Percentiles rank a stretch among this genome's conserved stretches.
These are phyloP conservation scores for Xylariaceae sp. DNA, from an alignment of 2,329 filamentous ascomycete species.

Conservation along the genomic window DNA sequence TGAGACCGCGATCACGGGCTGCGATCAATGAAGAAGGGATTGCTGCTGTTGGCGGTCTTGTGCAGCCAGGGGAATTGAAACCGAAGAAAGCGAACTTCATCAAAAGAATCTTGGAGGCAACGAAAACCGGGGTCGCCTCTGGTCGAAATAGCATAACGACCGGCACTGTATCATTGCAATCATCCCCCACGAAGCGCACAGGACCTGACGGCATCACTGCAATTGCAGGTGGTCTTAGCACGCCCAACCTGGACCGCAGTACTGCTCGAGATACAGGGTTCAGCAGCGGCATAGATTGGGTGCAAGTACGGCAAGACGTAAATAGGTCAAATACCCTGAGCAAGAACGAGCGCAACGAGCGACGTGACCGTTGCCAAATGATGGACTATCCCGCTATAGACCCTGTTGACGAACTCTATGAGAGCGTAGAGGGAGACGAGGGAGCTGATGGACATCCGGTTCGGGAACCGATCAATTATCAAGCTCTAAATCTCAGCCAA, in stretches of 20 bases:
- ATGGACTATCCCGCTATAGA: slow-evolving; percentile 85
- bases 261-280: slow-evolving; percentile 68
- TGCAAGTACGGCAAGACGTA: slow-evolving; percentile 93
- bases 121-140: slow-evolving; percentile 88
- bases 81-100: slow-evolving; percentile 85
- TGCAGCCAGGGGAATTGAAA: slow-evolving; percentile 55
- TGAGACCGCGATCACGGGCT: slow-evolving; percentile 60
- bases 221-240: slow-evolving; percentile 46
- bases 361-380: slow-evolving; percentile 88
- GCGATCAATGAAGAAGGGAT: slow-evolving; percentile 63
- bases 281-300: slow-evolving; percentile 70
- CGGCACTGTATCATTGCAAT: slow-evolving; percentile 43
- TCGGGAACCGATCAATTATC: slow-evolving; percentile 76
- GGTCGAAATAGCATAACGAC: slow-evolving; percentile 79
- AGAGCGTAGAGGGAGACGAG: slow-evolving; percentile 84
- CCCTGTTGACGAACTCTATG: slow-evolving; percentile 83
- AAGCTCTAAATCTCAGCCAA: slow-evolving; percentile 70
- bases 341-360: slow-evolving; percentile 78
- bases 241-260: slow-evolving; percentile 41
- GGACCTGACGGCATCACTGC: slow-evolving; percentile 38
- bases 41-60: slow-evolving; percentile 72
- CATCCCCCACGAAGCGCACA: slow-evolving; percentile 42
- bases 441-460: slow-evolving; percentile 79
- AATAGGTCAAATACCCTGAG: slow-evolving; percentile 93
- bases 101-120: slow-evolving; percentile 90